Base-by-base conservation (phyloP, 176 grass and related monocot species). In the Areca catechu region DNA sequence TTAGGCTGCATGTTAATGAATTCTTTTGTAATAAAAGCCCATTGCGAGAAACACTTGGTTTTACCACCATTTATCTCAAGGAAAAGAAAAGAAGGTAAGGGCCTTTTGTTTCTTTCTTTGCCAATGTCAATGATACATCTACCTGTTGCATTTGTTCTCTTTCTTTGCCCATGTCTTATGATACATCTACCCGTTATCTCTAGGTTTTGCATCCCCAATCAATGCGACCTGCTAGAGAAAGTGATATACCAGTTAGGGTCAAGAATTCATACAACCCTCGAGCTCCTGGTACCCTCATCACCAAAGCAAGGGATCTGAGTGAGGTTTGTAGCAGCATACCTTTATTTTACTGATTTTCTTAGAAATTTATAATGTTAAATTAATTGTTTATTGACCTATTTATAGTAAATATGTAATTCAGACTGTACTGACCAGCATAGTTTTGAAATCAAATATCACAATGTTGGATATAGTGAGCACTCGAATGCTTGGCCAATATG, bases 401-500 rank as follows among this genome's bases (percentile, higher is more conserved):
- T 14, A 14, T 43, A 9, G 7, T 43, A 43, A 43, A 43, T 43
- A 12, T 43, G 34, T 62, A 67, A 65, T 23, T 15, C 91, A 95
- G 91, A 84, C 78, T 68, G 63, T 95, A 71, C 62, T 95, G 52
- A 95, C 91, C 53, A 95, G 91, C 63, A 95, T 95, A 57, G 91
- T 95, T 23, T 53, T 95, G 80, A 95, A 95, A 84, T 90, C 91
- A 70, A 90, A 95, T 79, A 82, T 95, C 53, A 95, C 91, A 16
- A 90, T 90, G 91, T 77, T 95, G 52, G 91, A 95, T 81, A 90
- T 95, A 76, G 91, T 82, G 54, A 95, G 91, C 71, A 95, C 91
- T 72, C 58, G 86, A 69, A 95, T 95, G 91, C 90, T 95, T 3
- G 90, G 86, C 5, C 90, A 95, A 57, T 95, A 22, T 70, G 90